Evolutionary conservation across 306 rosid genomes (phyloP), one percentile per base, ranked within the genome.

Genomic region (Lablab purpureus): DNA sequence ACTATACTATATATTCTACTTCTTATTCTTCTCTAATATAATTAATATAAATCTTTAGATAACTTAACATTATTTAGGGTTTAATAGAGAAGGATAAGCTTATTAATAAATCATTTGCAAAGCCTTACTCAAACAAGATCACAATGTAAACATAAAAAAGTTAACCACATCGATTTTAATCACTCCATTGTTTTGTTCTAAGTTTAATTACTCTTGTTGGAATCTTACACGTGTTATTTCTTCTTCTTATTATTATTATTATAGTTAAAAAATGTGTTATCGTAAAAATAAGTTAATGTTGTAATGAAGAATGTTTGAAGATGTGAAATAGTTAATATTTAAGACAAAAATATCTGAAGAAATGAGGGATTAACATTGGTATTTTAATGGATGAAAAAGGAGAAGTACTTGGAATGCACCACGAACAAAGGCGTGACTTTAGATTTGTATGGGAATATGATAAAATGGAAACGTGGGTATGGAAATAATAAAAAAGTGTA

Each of bases 1-100:
- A 23, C 72, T 77, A 32, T 81, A 13, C 76, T 77, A 19, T 81
- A 10, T 66, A 14, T 69, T 10, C n/a, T 6, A 71, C 13, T 56
- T 56, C 23, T 2, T 4, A 28, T 76, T 63, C 51, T 7, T 8
- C 8, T 50, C 30, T 6, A 37, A 30, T 1, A 30, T 30, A 36
- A 36, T 36, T 36, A 36, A 7, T 7, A 7, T 36, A 27, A 27
- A 27, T 27, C 1, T 27, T 3, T 27, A 27, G 3, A 6, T 36
- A 36, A 36, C 2, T 7, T 37, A 7, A 9, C 10, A 37, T 37
- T 37, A 37, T 37, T 37, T 8, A 37, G 43, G 43, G 11, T 37
- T 37, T 37, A 8, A 37, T 37, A 2, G 8, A 37, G 1, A 7
- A 7, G 43, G 43, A 37, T 37, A 37, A 37, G 43, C 1, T 7